Evolutionary conservation across 176 grass and related monocot genomes (phyloP), one percentile per base, ranked within the genome.

Genomic region (Musa itinerans): DNA sequence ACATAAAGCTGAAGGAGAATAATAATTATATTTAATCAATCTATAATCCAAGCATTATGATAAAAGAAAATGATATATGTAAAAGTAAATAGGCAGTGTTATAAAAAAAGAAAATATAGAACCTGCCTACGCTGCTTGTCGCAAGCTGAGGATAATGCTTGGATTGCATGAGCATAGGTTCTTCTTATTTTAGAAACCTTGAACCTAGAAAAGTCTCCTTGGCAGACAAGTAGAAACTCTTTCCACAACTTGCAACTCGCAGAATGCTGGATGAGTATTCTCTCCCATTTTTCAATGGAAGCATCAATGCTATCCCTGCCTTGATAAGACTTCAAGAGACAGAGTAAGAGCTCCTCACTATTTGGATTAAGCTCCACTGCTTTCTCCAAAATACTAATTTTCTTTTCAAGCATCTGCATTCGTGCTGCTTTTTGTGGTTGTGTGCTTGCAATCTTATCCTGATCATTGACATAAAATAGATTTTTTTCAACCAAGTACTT

Each of bases 71-170:
- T 43, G 4, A 52, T 70, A 21, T 50, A 48, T 48, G 21, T 15
- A 11, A 68, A 68, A 12, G 34, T 68, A 21, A 52, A 50, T 34
- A 70, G 0, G 10, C n/a, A 10, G 52, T 25, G 26, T 49, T 69
- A 68, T 13, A 26, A 65, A 64, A 78, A 70, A 81, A 74, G 27
- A 68, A 80, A 68, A 69, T 20, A 82, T 77, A 76, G 74, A 91
- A 97, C 90, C 94, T 98, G 88, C 88, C 82, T 98, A 90, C 88
- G 86, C 65, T 93, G 80, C 88, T 97, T 98, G 80, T 81, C 79
- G 71, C 85, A 89, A 74, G 87, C 81, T 76, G 90, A 83, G 78
- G 86, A 89, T 80, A 98, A 75, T 68, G 94, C 86, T 49, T 93
- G 88, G 78, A 93, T 73, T 72, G 94, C 94, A 91, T 93, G 90